These are phyloP conservation scores for Nicotiana rustica DNA, from an alignment of 305 asterid species.

Conservation along the genomic window DNA sequence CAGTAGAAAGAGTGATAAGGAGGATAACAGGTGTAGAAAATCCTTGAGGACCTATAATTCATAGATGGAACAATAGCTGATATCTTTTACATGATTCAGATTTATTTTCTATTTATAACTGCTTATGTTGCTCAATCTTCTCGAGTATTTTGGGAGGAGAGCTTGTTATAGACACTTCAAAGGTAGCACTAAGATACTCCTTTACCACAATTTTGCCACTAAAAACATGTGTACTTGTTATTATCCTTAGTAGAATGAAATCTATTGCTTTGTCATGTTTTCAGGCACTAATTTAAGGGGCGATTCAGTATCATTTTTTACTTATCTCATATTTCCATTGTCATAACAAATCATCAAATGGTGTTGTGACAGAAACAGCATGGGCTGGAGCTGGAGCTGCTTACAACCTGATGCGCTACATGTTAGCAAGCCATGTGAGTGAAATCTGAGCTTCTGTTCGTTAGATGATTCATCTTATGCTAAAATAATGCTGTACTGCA, in stretches of 20 bases:
- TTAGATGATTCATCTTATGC: conserved; percentile 3
- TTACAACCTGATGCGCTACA: conserved; percentile 72
- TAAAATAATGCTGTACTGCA: not conserved
- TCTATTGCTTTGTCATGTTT: conserved; percentile 30
- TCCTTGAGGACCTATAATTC: conserved; percentile 57
- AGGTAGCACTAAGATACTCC: conserved; percentile 72
- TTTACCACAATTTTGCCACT: conserved; percentile 61
- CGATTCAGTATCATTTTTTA: conserved; percentile 63
- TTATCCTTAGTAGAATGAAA: not conserved
- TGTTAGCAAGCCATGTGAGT: conserved; percentile 84
- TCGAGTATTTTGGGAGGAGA: conserved; percentile 81
- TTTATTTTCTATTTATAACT: conserved; percentile 64
- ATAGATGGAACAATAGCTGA: conserved; percentile 73
- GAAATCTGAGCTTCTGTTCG: not conserved
- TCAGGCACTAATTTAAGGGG: conserved; percentile 62
- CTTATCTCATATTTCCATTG: conserved; percentile 67
- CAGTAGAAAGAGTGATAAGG: conserved; percentile 13
- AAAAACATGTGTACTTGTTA: not conserved
- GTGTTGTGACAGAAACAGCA: conserved; percentile 75
- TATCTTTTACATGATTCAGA: conserved; percentile 67
- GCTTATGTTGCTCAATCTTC: conserved; percentile 77
- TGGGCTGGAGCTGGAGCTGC: conserved; percentile 88
- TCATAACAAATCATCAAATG: conserved; percentile 68
- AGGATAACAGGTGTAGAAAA: not conserved
- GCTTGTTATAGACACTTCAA: conserved; percentile 69